Evolutionary conservation across 2,329 filamentous ascomycete species (phyloP).

Genomic region (Aspergillus quadricinctus): DNA sequence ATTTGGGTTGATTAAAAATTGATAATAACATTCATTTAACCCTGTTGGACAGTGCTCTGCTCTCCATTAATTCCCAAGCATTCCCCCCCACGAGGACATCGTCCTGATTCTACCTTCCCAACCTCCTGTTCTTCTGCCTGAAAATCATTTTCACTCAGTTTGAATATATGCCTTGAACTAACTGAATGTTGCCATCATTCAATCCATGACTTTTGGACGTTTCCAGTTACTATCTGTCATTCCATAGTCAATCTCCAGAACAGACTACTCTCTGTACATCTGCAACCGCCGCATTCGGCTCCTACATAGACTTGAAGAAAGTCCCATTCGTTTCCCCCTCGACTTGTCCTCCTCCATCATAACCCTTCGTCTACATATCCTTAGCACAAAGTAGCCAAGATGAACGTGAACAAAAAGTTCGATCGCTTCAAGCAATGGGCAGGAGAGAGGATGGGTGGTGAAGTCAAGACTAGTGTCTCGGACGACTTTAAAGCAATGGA

Average conservation of each 20-base stretch:
- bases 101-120: constrained; percentile 4
- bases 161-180: not conserved
- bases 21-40: not conserved
- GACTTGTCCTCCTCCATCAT: constrained; percentile 1
- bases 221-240: not conserved
- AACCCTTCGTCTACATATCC: not conserved
- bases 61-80: constrained; percentile 8
- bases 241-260: not conserved
- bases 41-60: not conserved
- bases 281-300: not conserved
- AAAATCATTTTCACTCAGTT: not conserved
- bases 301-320: not conserved
- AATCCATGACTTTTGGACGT: not conserved
- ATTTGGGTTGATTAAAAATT: not conserved
- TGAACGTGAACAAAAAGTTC: constrained; percentile 78
- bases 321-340: constrained; percentile 2
- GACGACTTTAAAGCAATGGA: constrained; percentile 91
- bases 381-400: constrained; percentile 26
- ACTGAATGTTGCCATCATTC: not conserved
- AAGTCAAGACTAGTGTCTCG: constrained; percentile 78
- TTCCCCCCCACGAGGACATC: not conserved
- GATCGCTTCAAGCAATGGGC: constrained; percentile 98
- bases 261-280: not conserved
- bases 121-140: not conserved
- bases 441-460: constrained; percentile 89